A percentile compares a stretch with the other conserved stretches of the same genome.
Conservation (phyloP, 306 rosid genomes). For the Biancaea sappan region DNA sequence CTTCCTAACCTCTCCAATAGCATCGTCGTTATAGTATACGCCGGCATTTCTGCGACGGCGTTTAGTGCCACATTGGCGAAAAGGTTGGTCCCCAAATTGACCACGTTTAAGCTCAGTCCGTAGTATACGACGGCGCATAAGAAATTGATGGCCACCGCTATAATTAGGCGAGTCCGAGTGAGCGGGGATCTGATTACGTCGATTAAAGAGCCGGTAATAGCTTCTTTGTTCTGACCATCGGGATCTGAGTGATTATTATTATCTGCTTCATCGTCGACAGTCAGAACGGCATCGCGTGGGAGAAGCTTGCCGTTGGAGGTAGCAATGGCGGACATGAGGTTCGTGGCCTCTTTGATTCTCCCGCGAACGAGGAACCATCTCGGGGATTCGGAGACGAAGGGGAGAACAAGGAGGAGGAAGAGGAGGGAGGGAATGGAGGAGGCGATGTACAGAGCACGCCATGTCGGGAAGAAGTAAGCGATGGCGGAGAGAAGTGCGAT, state of each 20-base stretch:
- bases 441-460: constrained; percentile 74
- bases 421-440: constrained; percentile 72
- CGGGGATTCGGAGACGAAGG: no score
- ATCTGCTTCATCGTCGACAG: no score
- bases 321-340: no score
- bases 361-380: no score
- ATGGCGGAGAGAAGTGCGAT: constrained; percentile 63
- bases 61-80: constrained; percentile 61
- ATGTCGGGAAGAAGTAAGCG: constrained; percentile 60
- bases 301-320: no score
- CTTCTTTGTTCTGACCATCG: no score
- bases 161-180: constrained; percentile 55
- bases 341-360: no score
- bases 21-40: constrained; percentile 61
- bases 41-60: constrained; percentile 87
- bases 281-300: no score
- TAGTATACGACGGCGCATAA: constrained; percentile 69
- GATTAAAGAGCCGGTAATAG: no score
- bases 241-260: no score
- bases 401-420: constrained; percentile 52
- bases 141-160: constrained; percentile 62
- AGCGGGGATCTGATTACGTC: no score
- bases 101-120: constrained; percentile 70
- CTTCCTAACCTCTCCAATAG: constrained; percentile 57
- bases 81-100: constrained; percentile 66